These are phyloP conservation scores for Luffa acutangula DNA, from an alignment of 306 rosid species.

Conservation along the genomic window DNA sequence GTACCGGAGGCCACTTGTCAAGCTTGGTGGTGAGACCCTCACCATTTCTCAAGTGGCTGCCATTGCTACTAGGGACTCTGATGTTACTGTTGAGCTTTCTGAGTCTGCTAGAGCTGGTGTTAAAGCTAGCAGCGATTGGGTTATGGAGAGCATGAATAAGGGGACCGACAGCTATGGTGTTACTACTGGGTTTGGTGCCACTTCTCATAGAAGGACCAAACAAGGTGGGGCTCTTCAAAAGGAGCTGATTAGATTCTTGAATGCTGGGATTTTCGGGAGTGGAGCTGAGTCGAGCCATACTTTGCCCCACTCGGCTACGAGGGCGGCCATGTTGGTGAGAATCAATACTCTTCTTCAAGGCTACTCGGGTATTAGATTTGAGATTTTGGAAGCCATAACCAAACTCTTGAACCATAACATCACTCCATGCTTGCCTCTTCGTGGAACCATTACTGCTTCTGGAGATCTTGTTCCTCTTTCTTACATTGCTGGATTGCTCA, in stretches of 20 bases:
- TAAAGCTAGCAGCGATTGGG: slow-evolving; percentile 95
- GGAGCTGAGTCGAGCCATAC: slow-evolving; percentile 58
- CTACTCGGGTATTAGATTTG: slow-evolving; percentile 82
- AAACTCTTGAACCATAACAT: slow-evolving; percentile 58
- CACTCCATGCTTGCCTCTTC: slow-evolving; percentile 73
- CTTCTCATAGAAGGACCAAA: slow-evolving; percentile 75
- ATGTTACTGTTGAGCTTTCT: slow-evolving; percentile 44
- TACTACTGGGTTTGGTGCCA: slow-evolving; percentile 93
- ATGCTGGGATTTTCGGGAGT: slow-evolving; percentile 77
- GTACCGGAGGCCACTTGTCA: slow-evolving; percentile 46
- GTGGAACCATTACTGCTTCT: slow-evolving; percentile 76
- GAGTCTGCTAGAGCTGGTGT: slow-evolving; percentile 62
- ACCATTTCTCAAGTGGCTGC: slow-evolving; percentile 83
- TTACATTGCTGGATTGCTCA: slow-evolving; percentile 74
- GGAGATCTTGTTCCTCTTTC: slow-evolving; percentile 91
- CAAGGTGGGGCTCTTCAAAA: slow-evolving; percentile 88
- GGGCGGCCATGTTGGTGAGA: slow-evolving; percentile 83
- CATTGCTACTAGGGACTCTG: slow-evolving; percentile 31
- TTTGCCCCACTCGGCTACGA: slow-evolving; percentile 60
- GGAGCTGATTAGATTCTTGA: slow-evolving; percentile 79
- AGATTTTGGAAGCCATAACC: slow-evolving; percentile 69
- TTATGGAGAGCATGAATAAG: slow-evolving; percentile 58
- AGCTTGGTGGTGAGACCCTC: slow-evolving; percentile 54
- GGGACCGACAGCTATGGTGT: slow-evolving; percentile 87
- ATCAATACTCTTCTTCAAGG: slow-evolving; percentile 94